Base-by-base conservation (phyloP, 108 stramenopile species). In the Cyclostephanos invisitatus region DNA sequence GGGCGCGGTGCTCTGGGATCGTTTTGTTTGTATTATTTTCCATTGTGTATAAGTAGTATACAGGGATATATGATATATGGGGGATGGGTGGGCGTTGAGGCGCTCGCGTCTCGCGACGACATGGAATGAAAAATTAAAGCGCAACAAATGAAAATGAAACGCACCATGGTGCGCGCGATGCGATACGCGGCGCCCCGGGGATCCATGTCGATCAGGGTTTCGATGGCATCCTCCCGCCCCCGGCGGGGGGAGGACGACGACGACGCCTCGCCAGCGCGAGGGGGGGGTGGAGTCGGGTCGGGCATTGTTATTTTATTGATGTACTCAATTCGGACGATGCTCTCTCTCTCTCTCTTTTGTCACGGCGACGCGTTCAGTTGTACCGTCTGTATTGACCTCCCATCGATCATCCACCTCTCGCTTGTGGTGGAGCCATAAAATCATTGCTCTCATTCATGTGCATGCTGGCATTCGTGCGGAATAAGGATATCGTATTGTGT, bases 171-270 rank as follows among this genome's bases (percentile, higher is more conserved):
- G 62, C 77, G 70, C 48, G 80, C 53, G 42, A 84, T 86, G 10
- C 93, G 86, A 78, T 87, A 94, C 38, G 78, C 87, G 37, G 79
- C 73, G 5, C 93, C 93, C 35, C 75, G 37, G 0, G 87, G 87
- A 42, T 91, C 88, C 84, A 86, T 85, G 67, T 94, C 93, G 67
- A 94, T 75, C 7, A 91, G 80, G 40, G 87, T 88, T 74, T 94
- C 90, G 49, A 91, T 90, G 56, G 88, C 93, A 50, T 72, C 78
- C 55, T 80, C 72, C 56, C 78, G 72, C 17, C 22, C 29, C n/a
- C 42, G 2, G 24, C 40, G 62, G 62, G 17, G 24, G 44, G 25
- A 7, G 21, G 46, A 47, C n/a, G 36, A 37, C n/a, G 27, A 18
- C 0, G 36, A 37, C 14, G 36, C 21, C 20, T 36, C 36, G 17